Evolutionary conservation across 2,329 filamentous ascomycete species (phyloP), one percentile per base, ranked within the genome.

Genomic region (Verticillium tricorpus): DNA sequence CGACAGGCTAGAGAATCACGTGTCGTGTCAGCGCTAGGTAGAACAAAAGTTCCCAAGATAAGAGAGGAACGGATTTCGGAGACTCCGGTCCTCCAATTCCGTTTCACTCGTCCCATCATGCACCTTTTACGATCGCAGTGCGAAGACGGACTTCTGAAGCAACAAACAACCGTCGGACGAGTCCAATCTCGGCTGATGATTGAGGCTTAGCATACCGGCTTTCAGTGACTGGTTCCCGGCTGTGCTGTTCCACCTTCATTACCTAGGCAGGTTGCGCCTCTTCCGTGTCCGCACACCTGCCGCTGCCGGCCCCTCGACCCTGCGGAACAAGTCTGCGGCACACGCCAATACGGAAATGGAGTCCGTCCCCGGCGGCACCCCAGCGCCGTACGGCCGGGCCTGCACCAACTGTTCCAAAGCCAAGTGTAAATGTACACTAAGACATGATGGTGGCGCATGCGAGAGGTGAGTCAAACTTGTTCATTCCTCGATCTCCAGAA

Each of bases 381-480:
- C 75, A 1, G 75, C 75, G 2, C 74, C 75, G 11, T 77, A 80
- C 62, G 77, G 78, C 31, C 73, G 75, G 37, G 73, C 78, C 8
- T 80, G 78, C 59, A 65, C 69, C 54, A 76, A 74, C 60, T 80
- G 78, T 65, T 72, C 74, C 56, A 76, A 74, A 56, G 77, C 78
- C 37, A 80, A 80, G 61, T 78, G 78, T 69, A 79, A 78, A 69
- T 80, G 78, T 64, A 73, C 78, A 32, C 69, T 76, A 52, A 69
- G 71, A 22, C 62, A 67, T 3, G 66, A 61, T 14, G 72, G 70
- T 12, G 60, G 65, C 7, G 64, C 57, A 11, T 77, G 75, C 61
- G 75, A 77, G 58, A 76, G 79, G 55, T 57, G 8, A n/a, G 55
- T 22, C 8, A 9, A 22, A 35, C 9, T 35, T 14, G 9, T 19